Evolutionary conservation across 2,329 filamentous ascomycete species (phyloP), one percentile per base, ranked within the genome.

Genomic region (Sporothrix curviconia): DNA sequence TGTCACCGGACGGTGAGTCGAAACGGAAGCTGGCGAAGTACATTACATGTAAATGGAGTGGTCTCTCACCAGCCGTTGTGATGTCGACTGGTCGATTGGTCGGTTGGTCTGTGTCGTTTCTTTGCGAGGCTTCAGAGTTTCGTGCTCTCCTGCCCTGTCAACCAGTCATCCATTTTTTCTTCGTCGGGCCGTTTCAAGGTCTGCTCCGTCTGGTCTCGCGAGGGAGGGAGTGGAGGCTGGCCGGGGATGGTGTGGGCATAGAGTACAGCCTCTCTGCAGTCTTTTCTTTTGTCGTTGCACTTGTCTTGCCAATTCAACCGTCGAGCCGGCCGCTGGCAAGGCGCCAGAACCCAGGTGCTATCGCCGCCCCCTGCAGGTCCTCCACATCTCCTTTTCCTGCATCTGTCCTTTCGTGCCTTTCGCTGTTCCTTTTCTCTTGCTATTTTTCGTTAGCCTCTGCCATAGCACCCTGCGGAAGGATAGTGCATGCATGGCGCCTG

Each of bases 311-410:
- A 43, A 55, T 55, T 55, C 28, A 44, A 46, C 56, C 32, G 56
- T 53, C 49, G 14, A 36, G 50, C 42, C 43, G 44, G 43, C 51
- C 42, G 49, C 54, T 58, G 49, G 34, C 40, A 25, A 37, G 47
- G 30, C 51, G 25, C 40, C 52, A 55, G 47, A 46, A n/a, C n/a
- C n/a, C 34, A 11, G 24, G 42, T 30, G 22, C 42, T 19, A 37
- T 50, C 17, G n/a, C n/a, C n/a, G 36, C 19, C 39, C 39, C 51
- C 52, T 59, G 51, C 51, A 55, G 44, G 46, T 52, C 51, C 43
- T 44, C 56, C 56, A 58, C 57, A 52, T 25, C 52, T 40, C 57
- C 56, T 47, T 39, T 57, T 58, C 17, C n/a, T 19, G 17, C n/a
- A n/a, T n/a, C 50, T 42, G 28, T 51, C 24, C 25, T 53, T 2